A percentile compares a stretch with the other conserved stretches of the same genome.
Conservation (phyloP, 179 eudicot species). For the Dionaea muscipula region DNA sequence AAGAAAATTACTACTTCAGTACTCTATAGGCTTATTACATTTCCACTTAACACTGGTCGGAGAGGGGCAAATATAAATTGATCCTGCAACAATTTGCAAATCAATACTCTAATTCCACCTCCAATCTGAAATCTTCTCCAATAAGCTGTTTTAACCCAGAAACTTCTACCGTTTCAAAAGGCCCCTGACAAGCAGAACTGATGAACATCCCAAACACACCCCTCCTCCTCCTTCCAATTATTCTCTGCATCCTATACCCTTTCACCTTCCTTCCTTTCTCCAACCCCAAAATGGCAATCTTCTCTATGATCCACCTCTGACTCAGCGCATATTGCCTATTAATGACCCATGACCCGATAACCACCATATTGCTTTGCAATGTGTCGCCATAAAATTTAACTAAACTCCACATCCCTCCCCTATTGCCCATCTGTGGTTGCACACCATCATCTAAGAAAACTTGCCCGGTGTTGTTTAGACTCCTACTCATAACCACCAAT, state of each 20-base stretch:
- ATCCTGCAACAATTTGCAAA: too few species aligned
- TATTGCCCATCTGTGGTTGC: constrained; percentile 37
- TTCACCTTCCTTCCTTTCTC: constrained; percentile 15
- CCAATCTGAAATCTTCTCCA: constrained; percentile 19
- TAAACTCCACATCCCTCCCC: constrained; percentile 41
- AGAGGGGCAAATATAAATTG: too few species aligned
- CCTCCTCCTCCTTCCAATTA: constrained; percentile 3
- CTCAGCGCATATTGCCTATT: constrained; percentile 42
- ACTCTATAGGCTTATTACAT: too few species aligned
- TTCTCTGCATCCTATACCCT: constrained; percentile 7
- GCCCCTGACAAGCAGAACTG: constrained; percentile 6
- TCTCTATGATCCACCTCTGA: constrained; percentile 39
- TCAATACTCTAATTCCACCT: constrained; percentile 7
- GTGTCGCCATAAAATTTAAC: constrained; percentile 27
- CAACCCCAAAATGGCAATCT: constrained; percentile 50
- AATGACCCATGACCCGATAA: constrained; percentile 35
- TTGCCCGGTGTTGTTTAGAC: constrained; percentile 36
- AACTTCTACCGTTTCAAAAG: constrained; percentile 19
- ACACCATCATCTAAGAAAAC: constrained; percentile 72
- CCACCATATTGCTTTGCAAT: constrained; percentile 11
- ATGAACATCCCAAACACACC: constrained; percentile 4
- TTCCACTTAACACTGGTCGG: too few species aligned
- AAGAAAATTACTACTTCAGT: too few species aligned
- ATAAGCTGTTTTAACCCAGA: constrained; percentile 16
- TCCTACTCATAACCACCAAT: constrained; percentile 33